phyloP scores from a whole-genome alignment of 192 early-diverging fungal genomes.

The Linderina pennispora region DNA sequence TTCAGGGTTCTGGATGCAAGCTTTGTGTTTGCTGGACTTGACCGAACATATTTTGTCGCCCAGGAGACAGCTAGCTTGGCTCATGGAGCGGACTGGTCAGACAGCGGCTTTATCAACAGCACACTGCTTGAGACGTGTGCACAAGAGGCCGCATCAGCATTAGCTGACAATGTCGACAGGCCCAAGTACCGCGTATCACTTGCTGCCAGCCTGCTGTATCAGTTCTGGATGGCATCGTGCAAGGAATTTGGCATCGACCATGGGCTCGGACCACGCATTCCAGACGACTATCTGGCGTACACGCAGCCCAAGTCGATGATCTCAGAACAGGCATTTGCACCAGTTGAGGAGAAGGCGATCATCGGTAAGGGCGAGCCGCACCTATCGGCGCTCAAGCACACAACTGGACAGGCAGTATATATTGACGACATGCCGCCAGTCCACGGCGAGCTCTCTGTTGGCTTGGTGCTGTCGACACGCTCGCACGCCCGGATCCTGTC shows the following conservation, averaged over 20 bases:
- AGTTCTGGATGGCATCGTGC: constrained; percentile 43
- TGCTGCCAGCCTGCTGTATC: constrained; percentile 47
- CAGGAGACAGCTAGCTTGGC: constrained; percentile 31
- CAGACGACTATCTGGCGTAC: too few relatives aligned
- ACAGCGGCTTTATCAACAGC: constrained; percentile 27
- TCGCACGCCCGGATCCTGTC: constrained; percentile 58
- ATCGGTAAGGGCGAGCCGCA: constrained; percentile 55
- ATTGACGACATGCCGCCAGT: constrained; percentile 64
- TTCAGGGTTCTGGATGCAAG: constrained; percentile 44
- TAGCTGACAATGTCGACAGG: constrained; percentile 17
- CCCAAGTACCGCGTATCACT: constrained; percentile 48
- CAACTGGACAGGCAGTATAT: constrained; percentile 68
- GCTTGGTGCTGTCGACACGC: constrained; percentile 52
- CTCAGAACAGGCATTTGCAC: constrained; percentile 14
- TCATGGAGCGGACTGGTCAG: constrained; percentile 48
- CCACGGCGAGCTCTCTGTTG: constrained; percentile 55
- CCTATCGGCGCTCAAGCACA: constrained; percentile 65
- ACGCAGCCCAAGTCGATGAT: neutral
- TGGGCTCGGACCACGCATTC: too few relatives aligned
- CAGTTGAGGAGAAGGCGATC: constrained; percentile 25
- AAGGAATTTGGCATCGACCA: neutral
- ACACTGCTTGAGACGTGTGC: constrained; percentile 12
- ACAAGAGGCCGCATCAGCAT: constrained; percentile 10
- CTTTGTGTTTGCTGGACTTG: constrained; percentile 67
- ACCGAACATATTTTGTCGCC: constrained; percentile 46